Evolutionary conservation across 805 yeast species (phyloP).

Genomic region (Pichia pseudocactophila): DNA sequence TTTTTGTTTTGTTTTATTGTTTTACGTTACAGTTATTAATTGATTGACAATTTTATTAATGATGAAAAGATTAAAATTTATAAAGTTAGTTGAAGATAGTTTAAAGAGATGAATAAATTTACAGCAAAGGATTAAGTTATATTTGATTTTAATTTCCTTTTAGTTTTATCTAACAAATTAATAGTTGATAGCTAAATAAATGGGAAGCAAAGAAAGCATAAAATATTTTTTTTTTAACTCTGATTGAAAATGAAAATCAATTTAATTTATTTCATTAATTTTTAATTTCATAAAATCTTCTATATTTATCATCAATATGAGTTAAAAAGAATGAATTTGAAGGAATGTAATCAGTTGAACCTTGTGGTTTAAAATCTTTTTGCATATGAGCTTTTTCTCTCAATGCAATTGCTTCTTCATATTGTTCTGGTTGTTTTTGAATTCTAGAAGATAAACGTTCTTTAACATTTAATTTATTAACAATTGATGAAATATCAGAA

Average conservation of each 20-base stretch:
- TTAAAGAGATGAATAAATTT: too few relatives aligned
- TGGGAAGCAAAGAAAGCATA: too few relatives aligned
- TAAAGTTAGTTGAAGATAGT: background rate
- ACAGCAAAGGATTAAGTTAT: too few relatives aligned
- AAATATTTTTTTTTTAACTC: background rate
- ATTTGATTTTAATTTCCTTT: too few relatives aligned
- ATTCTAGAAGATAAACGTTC: conserved; percentile 57
- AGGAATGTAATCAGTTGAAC: conserved; percentile 62
- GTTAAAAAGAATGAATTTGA: conserved; percentile 78
- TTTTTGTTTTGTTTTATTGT: too few relatives aligned
- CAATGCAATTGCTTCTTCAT: conserved; percentile 68
- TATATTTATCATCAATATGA: conserved; percentile 78
- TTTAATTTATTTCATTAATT: conserved; percentile 28
- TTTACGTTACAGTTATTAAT: background rate
- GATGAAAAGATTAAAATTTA: conserved; percentile 1
- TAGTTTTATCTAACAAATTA: too few relatives aligned
- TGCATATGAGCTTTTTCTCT: conserved; percentile 88
- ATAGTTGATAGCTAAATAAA: too few relatives aligned
- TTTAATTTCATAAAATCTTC: conserved; percentile 71
- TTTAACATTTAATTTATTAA: conserved; percentile 57
- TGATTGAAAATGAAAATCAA: background rate
- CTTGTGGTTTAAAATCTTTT: conserved; percentile 71
- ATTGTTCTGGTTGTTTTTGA: conserved; percentile 64
- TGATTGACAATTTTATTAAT: too few relatives aligned
- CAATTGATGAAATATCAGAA: conserved; percentile 71